These are phyloP conservation scores for Talaromyces funiculosus DNA, from an alignment of 2,329 filamentous ascomycete species.

Conservation along the genomic window DNA sequence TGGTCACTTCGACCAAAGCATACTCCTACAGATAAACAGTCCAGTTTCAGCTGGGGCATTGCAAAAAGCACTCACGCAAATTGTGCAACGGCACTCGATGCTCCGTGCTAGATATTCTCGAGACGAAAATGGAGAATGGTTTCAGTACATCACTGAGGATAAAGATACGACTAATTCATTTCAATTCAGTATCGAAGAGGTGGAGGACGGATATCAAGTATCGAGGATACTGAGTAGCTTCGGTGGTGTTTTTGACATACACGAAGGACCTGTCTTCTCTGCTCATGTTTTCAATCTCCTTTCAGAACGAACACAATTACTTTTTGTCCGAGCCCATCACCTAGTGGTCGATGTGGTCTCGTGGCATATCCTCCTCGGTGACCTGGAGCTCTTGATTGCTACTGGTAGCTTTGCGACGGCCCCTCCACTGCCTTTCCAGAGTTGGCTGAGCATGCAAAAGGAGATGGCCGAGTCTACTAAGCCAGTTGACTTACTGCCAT, in stretches of 20 bases:
- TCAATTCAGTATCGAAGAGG: not conserved
- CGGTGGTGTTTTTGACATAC: not conserved
- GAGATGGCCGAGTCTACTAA: not conserved
- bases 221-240: not conserved
- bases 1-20: not conserved
- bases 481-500: not conserved
- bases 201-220: not conserved
- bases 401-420: not conserved
- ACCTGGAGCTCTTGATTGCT: slow-evolving; percentile 13
- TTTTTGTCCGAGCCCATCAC: slow-evolving; percentile 17
- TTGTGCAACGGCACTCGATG: not conserved
- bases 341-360: slow-evolving; percentile 19
- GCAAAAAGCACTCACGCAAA: not conserved
- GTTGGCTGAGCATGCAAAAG: slow-evolving; percentile 34
- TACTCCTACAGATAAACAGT: not conserved
- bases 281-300: not conserved
- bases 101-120: not conserved
- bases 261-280: not conserved
- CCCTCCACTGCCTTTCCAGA: slow-evolving; percentile 42
- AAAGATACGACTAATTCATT: not conserved
- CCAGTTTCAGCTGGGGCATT: not conserved
- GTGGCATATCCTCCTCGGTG: slow-evolving; percentile 18
- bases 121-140: not conserved
- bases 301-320: not conserved
- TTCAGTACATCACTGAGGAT: not conserved